These are phyloP conservation scores for Debaryomyces psychrophilus DNA, from an alignment of 1,139 yeast genomes.

Conservation along the genomic window DNA sequence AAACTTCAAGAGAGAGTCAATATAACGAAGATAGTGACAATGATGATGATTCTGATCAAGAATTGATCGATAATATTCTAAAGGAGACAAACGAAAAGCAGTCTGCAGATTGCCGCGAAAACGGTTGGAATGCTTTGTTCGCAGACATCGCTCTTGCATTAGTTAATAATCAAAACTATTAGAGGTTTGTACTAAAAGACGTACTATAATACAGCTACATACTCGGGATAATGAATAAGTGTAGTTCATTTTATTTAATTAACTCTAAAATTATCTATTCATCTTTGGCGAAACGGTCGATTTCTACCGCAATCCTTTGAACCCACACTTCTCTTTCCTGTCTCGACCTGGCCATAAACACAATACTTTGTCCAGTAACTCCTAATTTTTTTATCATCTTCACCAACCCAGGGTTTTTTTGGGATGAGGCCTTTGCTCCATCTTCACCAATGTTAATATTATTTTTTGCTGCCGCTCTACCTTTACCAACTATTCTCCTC, in stretches of 20 bases:
- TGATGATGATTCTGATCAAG: slow-evolving; percentile 32
- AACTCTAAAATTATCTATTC: slow-evolving; percentile 7
- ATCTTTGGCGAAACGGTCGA: slow-evolving; percentile 52
- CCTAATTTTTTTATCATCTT: slow-evolving; percentile 60
- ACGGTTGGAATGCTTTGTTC: slow-evolving; percentile 22
- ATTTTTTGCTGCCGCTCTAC: slow-evolving; percentile 15
- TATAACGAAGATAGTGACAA: slow-evolving; percentile 9
- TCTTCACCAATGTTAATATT: slow-evolving; percentile 8
- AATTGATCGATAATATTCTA: slow-evolving; percentile 19
- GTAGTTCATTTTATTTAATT: not conserved
- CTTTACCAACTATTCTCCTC: slow-evolving; percentile 38
- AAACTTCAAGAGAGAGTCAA: not conserved
- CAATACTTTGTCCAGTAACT: slow-evolving; percentile 65
- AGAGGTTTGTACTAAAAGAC: not conserved
- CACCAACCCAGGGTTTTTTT: slow-evolving; percentile 45
- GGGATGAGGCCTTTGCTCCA: slow-evolving; percentile 12
- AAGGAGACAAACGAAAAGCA: slow-evolving; percentile 6
- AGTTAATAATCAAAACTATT: not conserved
- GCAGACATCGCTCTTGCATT: slow-evolving; percentile 22
- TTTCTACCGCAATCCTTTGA: slow-evolving; percentile 59
- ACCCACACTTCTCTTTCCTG: slow-evolving; percentile 90
- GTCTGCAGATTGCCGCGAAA: slow-evolving; percentile 2
- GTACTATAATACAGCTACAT: not conserved
- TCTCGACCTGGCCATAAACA: slow-evolving; percentile 79
- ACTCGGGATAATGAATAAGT: not conserved